Evolutionary conservation across 148 eudicot genomes (phyloP), one percentile per base, ranked within the genome.

Genomic region (Arbutus unedo): DNA sequence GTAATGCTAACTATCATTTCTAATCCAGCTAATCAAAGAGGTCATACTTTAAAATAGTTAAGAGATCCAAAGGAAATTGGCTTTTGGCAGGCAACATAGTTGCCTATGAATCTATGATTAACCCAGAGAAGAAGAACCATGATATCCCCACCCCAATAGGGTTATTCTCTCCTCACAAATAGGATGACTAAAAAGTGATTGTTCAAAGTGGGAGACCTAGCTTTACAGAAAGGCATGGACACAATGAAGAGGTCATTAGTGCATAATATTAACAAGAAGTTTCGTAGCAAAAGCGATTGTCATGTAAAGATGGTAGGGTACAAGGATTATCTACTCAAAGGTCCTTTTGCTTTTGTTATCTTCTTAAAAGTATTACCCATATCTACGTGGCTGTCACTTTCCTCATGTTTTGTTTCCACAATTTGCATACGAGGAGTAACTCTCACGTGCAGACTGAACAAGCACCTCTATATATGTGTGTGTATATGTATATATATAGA

Each of bases 261-360:
- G 55, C 41, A n/a, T 19, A 67, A 50, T 31, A 70, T 78, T 38
- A 68, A 64, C 25, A 77, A 85, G 83, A 84, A 83, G 81, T 85
- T 91, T 86, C 86, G 80, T 67, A 78, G 21, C 48, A 21, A 78
- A 70, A 83, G 79, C 77, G 82, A 62, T 71, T 75, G 59, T 54
- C 31, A 31, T 73, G 62, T 45, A 79, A 51, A 79, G 79, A 74
- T 78, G 75, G 80, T 75, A 74, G 87, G 88, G 88, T 78, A 79
- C 85, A 87, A 83, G 66, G 72, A 82, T 85, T 84, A 88, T 86
- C 84, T 85, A 82, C 80, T 80, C 67, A 81, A 80, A 82, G 82
- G 79, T 68, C 23, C 80, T 87, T 84, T 79, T 85, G 77, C 72
- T 84, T 89, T 78, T 84, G 64, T 11, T 25, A 15, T 80, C 86